phyloP scores from a whole-genome alignment of 2,329 filamentous ascomycete species.

The Parafenestella ontariensis region DNA sequence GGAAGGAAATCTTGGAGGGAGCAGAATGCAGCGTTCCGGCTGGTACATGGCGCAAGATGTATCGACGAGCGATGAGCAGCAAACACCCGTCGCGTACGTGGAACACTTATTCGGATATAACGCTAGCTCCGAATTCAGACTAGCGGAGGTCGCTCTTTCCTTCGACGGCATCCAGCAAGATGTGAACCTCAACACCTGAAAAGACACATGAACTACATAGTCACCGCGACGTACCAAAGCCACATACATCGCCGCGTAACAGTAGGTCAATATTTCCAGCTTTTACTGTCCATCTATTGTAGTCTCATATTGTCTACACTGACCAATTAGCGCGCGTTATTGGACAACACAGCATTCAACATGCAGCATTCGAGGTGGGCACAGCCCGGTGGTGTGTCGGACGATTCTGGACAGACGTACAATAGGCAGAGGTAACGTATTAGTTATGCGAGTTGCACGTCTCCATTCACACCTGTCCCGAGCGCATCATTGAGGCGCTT shows the following conservation, averaged over 20 bases:
- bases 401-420: slow-evolving; percentile 4
- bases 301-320: slow-evolving; percentile 4
- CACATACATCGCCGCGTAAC: neutral
- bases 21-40: slow-evolving; percentile 1
- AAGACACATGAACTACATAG: neutral
- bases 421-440: slow-evolving; percentile 29
- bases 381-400: slow-evolving; percentile 1
- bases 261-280: neutral
- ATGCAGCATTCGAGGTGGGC: slow-evolving; percentile 31
- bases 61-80: slow-evolving; percentile 5
- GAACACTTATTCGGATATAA: slow-evolving; percentile 3
- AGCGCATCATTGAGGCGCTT: slow-evolving; percentile 7
- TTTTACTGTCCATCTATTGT: neutral
- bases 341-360: neutral
- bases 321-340: slow-evolving; percentile 10
- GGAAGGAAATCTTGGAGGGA: neutral
- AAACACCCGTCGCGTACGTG: slow-evolving; percentile 11
- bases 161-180: neutral
- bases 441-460: slow-evolving; percentile 11
- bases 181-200: neutral
- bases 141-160: slow-evolving; percentile 7
- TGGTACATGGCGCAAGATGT: slow-evolving; percentile 22
- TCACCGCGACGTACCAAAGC: neutral
- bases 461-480: slow-evolving; percentile 7
- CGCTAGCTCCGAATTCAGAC: slow-evolving; percentile 7